Evolutionary conservation across 768 basidiomycete genomes (phyloP).

Genomic region (Panellus pusillus): DNA sequence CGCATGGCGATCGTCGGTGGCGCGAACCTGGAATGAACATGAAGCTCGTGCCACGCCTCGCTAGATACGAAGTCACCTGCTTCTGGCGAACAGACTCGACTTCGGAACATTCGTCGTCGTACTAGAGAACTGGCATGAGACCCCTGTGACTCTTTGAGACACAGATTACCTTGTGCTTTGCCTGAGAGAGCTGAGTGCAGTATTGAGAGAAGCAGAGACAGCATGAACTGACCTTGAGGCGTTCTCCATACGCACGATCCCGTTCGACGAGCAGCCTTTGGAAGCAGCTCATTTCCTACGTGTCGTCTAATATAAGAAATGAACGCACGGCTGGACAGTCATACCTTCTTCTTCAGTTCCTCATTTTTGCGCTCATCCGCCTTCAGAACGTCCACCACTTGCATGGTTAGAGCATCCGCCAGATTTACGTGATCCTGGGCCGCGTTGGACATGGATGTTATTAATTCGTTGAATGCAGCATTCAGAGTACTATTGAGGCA

Average conservation of each 20-base stretch:
- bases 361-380: slow-evolving; percentile 62
- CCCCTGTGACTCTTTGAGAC: background rate
- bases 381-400: slow-evolving; percentile 66
- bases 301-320: slow-evolving; percentile 1
- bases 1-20: slow-evolving; percentile 72
- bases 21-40: slow-evolving; percentile 49
- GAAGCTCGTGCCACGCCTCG: slow-evolving; percentile 10
- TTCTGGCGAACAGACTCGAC: slow-evolving; percentile 76
- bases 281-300: slow-evolving; percentile 67
- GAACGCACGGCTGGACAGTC: slow-evolving; percentile 6
- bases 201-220: slow-evolving; percentile 8
- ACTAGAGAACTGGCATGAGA: slow-evolving; percentile 43
- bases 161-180: slow-evolving; percentile 58
- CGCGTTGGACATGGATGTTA: slow-evolving; percentile 55
- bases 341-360: slow-evolving; percentile 67
- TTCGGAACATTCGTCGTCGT: slow-evolving; percentile 76
- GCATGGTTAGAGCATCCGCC: slow-evolving; percentile 58
- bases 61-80: slow-evolving; percentile 48
- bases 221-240: slow-evolving; percentile 56
- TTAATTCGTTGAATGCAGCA: slow-evolving; percentile 66
- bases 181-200: slow-evolving; percentile 35
- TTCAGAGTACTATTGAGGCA: slow-evolving; percentile 59
- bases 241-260: slow-evolving; percentile 66
- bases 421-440: slow-evolving; percentile 71
- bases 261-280: slow-evolving; percentile 70